Conservation (phyloP, 768 basidiomycete species). For the Tulasnella sp. region DNA sequence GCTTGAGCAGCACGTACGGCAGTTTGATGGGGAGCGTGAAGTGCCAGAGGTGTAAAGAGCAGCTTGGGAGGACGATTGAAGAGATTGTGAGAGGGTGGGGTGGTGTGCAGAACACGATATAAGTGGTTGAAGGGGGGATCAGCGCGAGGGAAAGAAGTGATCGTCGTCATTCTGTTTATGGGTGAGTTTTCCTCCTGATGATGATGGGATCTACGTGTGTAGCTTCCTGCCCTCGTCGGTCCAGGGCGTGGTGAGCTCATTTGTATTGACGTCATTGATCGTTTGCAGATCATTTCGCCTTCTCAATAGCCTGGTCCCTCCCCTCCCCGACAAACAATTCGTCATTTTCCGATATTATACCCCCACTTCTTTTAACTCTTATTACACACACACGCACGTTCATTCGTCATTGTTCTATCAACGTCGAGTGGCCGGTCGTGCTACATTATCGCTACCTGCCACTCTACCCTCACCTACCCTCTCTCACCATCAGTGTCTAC, state of each 20-base stretch:
- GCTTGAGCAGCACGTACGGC: not conserved
- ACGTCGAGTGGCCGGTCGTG: not conserved
- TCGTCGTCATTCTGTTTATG: constrained; percentile 1
- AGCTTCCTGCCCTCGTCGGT: not conserved
- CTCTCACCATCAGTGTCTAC: not conserved
- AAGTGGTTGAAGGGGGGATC: not conserved
- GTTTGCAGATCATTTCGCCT: not conserved
- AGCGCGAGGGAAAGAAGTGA: not conserved
- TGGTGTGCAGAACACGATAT: constrained; percentile 14
- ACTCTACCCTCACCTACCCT: not conserved
- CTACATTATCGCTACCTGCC: not conserved
- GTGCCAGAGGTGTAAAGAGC: constrained; percentile 6
- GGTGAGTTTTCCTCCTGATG: not conserved
- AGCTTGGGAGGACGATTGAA: not conserved
- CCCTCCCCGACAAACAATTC: not conserved
- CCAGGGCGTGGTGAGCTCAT: not conserved
- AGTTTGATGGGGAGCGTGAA: not conserved
- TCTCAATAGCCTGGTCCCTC: no score
- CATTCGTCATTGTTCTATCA: not conserved
- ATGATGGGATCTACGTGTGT: not conserved
- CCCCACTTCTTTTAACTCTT: not conserved
- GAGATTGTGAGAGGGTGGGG: constrained; percentile 8
- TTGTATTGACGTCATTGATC: not conserved
- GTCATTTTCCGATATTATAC: not conserved
- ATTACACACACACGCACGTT: not conserved